Evolutionary conservation across 2,329 filamentous ascomycete genomes (phyloP), one percentile per base, ranked within the genome.

Genomic region (Neofusicoccum umdonicola): DNA sequence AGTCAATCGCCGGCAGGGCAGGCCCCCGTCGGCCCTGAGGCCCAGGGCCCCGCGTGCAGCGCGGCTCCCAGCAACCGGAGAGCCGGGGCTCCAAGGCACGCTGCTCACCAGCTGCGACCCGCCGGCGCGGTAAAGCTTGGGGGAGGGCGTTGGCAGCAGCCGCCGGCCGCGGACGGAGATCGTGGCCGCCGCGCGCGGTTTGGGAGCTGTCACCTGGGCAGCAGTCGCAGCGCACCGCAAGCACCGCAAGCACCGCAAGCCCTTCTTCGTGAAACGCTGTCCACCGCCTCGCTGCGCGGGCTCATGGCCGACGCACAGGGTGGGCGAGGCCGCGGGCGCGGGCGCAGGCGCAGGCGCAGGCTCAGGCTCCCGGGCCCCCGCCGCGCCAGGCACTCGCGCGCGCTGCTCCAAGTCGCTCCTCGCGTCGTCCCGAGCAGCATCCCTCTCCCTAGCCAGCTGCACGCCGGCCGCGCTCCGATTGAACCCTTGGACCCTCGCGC

Each of bases 121-220:
- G 39, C 39, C 54, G 3, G 39, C 54, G 54, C 54, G 54, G 54
- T 57, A 57, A 57, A 34, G 39, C 54, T 45, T 57, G 39, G 54
- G 6, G 34, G 12, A 12, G 13, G 12, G 48, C 11, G 22, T 35
- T 48, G 48, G 34, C 47, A 34, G 47, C 47, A 50, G 47, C 22
- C n/a, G 27, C 22, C 13, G 19, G 19, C 19, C 19, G 19, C 19
- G 19, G 19, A 22, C 19, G 22, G 31, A 52, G 50, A 52, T 52
- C 50, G 50, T 39, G 50, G 50, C 50, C 19, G 31, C 50, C 31
- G 50, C 50, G 37, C 31, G 50, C 11, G 3, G 5, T 27, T 11
- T 52, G 50, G 50, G 50, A 19, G 19, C 50, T 19, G 50, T 52
- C 50, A 52, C 19, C 50, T 52, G 50, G 34, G n/a, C 6, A 19